Conservation (phyloP, 208 protist genomes). For the Leishmania gerbilli region DNA sequence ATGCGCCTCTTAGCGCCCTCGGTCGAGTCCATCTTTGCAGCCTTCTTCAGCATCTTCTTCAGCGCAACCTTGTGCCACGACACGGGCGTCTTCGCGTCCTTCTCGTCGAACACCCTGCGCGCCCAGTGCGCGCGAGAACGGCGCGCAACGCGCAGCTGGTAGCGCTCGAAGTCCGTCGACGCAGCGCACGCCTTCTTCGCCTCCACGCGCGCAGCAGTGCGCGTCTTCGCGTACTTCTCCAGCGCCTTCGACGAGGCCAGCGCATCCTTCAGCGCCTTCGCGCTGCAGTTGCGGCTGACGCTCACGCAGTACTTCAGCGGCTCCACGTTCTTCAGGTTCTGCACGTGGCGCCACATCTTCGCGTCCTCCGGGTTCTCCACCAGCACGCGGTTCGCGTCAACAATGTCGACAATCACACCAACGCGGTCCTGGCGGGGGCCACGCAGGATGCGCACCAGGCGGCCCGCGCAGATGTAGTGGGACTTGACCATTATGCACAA, state of each 20-base stretch:
- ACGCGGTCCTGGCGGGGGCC: slow-evolving; percentile 66
- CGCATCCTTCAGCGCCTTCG: slow-evolving; percentile 76
- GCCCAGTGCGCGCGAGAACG: slow-evolving; percentile 91
- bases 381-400: slow-evolving; percentile 89
- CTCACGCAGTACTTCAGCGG: slow-evolving; percentile 76
- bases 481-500: slow-evolving; percentile 62
- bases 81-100: slow-evolving; percentile 87
- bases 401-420: slow-evolving; percentile 85
- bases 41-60: slow-evolving; percentile 87
- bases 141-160: slow-evolving; percentile 90
- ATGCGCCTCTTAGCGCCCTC: slow-evolving; percentile 86
- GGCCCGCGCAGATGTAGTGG: slow-evolving; percentile 57
- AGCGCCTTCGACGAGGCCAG: slow-evolving; percentile 73
- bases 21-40: slow-evolving; percentile 79
- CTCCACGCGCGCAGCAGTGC: slow-evolving; percentile 69
- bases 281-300: slow-evolving; percentile 71
- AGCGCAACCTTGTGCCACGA: slow-evolving; percentile 90
- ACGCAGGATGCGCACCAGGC: slow-evolving; percentile 67
- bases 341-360: slow-evolving; percentile 92
- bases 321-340: slow-evolving; percentile 90
- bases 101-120: slow-evolving; percentile 91
- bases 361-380: slow-evolving; percentile 89
- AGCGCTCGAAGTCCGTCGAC: slow-evolving; percentile 92
- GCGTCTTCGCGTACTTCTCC: slow-evolving; percentile 87
- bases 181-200: slow-evolving; percentile 84